Evolutionary conservation across 2,329 filamentous ascomycete genomes (phyloP), one percentile per base, ranked within the genome.

Genomic region (Plectosphaerella cucumerina): DNA sequence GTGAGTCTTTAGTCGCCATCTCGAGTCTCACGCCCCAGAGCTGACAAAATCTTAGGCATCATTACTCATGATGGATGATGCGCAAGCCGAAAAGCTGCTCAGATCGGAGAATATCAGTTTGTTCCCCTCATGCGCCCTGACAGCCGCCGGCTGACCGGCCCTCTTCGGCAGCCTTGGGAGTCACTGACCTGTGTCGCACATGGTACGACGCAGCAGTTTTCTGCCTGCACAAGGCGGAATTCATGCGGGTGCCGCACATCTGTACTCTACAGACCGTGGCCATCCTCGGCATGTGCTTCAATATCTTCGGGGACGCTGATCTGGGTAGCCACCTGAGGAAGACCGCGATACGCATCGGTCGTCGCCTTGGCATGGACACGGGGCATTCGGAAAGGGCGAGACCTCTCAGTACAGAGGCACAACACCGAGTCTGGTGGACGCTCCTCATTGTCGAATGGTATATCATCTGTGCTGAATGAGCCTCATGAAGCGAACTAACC

Each of bases 141-240:
- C 9, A 31, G 4, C 12, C 26, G 6, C 26, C 3, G 26, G 12
- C 26, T 31, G 6, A 31, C 26, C 12, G 12, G 26, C 8, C 8
- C 26, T 31, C 26, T 31, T 11, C 3, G 18, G n/a, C 10, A n/a
- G 44, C 22, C 26, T 39, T 33, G 26, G 26, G 33, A 14, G n/a
- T 15, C 12, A 6, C 18, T 23, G 42, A 26, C 18, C 14, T 55
- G 14, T 33, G 47, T 11, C 44, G 22, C 6, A 48, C 50, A 3
- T 59, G 56, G 57, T 58, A 56, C 41, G 50, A 52, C n/a, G 34
- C 57, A 5, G 49, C 56, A 4, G 23, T 59, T 8, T 56, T 56
- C 18, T 56, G 49, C 23, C 48, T 59, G 6, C 23, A 58, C 26
- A 17, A 48, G 37, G 46, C 51, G 15, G 50, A 58, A 11, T 56